phyloP scores from a whole-genome alignment of 1,284 basidiomycete genomes.

The Heterobasidion irregulare region DNA sequence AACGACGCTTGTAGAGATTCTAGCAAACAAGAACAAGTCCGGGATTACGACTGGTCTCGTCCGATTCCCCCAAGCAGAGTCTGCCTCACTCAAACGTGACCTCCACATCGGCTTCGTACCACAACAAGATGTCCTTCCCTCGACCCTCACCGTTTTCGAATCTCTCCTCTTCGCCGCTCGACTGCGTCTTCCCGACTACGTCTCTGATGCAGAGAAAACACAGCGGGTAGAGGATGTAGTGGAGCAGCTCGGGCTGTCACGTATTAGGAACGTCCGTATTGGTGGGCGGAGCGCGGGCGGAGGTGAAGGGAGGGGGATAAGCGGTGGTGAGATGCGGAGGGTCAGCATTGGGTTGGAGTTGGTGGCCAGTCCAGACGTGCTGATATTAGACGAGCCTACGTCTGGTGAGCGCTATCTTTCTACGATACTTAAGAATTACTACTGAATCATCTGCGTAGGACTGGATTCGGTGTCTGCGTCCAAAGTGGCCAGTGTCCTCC shows the following conservation, averaged over 20 bases:
- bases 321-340: constrained; percentile 80
- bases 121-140: constrained; percentile 76
- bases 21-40: constrained; percentile 71
- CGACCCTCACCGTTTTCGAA: constrained; percentile 77
- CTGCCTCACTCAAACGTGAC: constrained; percentile 13
- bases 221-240: constrained; percentile 64
- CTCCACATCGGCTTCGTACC: constrained; percentile 77
- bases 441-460: constrained; percentile 25
- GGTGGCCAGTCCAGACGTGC: constrained; percentile 71
- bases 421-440: neutral
- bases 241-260: constrained; percentile 65
- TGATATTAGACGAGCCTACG: constrained; percentile 81
- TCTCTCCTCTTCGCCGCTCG: constrained; percentile 79
- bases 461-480: constrained; percentile 84
- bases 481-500: constrained; percentile 70
- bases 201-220: constrained; percentile 62
- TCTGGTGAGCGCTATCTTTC: constrained; percentile 43
- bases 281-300: constrained; percentile 34
- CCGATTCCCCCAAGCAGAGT: constrained; percentile 33
- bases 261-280: constrained; percentile 67
- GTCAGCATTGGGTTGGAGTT: constrained; percentile 82
- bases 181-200: constrained; percentile 73
- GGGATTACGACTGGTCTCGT: constrained; percentile 64
- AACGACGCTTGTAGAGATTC: constrained; percentile 78
- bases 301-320: constrained; percentile 72